A percentile compares a stretch with the other conserved stretches of the same genome.
Conservation (phyloP, 306 rosid genomes). For the Vicia sativa region DNA sequence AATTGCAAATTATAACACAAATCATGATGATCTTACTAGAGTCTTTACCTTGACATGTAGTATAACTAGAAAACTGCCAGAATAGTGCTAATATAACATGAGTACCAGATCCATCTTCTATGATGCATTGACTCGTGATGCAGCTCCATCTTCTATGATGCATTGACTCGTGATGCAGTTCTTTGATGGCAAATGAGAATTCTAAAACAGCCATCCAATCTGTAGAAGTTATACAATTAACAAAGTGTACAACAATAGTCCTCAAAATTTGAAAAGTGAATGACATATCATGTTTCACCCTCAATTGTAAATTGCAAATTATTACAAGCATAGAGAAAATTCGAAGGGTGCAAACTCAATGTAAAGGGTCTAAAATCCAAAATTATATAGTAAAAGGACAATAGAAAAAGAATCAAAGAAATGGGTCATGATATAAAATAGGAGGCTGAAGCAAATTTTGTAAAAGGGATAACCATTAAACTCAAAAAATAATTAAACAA, state of each 20-base stretch:
- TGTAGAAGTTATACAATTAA: constrained; percentile 45
- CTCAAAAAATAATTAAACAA: not conserved
- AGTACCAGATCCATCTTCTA: constrained; percentile 81
- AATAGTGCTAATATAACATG: constrained; percentile 53
- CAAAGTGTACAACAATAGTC: not conserved
- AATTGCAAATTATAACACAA: no score
- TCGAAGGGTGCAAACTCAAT: constrained; percentile 21
- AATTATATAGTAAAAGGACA: not conserved
- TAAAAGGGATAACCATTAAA: constrained; percentile 22
- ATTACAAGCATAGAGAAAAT: constrained; percentile 15
- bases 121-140: no score
- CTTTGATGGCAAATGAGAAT: constrained; percentile 66
- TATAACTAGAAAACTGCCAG: constrained; percentile 82
- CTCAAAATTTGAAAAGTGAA: constrained; percentile 11
- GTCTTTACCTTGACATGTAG: constrained; percentile 77
- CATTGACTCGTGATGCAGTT: constrained; percentile 57
- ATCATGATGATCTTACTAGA: no score
- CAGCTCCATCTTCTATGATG: constrained; percentile 57
- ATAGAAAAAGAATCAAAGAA: constrained; percentile 12
- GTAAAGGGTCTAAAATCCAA: constrained; percentile 17
- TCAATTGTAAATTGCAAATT: constrained; percentile 8
- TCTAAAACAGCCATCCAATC: constrained; percentile 78
- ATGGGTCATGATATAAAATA: no score
- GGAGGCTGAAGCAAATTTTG: no score
- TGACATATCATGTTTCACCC: not conserved